These are phyloP conservation scores for Ganoderma lingzhi DNA, from an alignment of 1,284 basidiomycete genomes.

Conservation along the genomic window DNA sequence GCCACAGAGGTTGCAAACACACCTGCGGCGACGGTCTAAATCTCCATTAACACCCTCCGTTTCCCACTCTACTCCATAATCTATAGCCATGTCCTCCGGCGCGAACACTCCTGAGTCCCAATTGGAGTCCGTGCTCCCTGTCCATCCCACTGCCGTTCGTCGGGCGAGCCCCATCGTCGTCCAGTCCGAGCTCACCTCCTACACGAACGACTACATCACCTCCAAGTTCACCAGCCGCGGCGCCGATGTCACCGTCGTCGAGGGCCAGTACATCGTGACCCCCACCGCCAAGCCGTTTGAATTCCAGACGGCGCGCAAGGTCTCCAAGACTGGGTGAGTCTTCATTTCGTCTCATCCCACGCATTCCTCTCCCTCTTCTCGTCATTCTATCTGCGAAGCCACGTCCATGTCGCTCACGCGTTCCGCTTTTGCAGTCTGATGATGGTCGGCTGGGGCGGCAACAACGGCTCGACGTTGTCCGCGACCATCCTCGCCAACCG, in stretches of 20 bases:
- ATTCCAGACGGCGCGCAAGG: slow-evolving; percentile 91
- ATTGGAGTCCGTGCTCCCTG: slow-evolving; percentile 67
- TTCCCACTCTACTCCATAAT: slow-evolving; percentile 23
- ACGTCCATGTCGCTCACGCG: background rate
- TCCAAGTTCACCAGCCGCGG: slow-evolving; percentile 88
- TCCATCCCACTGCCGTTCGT: slow-evolving; percentile 89
- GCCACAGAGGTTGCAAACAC: slow-evolving; percentile 80
- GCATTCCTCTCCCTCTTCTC: background rate
- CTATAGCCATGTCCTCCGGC: slow-evolving; percentile 60
- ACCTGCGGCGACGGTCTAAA: slow-evolving; percentile 68
- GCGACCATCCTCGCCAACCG: slow-evolving; percentile 97
- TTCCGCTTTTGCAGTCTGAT: slow-evolving; percentile 72
- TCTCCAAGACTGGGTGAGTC: slow-evolving; percentile 92
- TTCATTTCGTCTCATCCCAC: slow-evolving; percentile 21
- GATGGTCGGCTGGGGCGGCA: slow-evolving; percentile 97
- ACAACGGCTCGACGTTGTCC: slow-evolving; percentile 96
- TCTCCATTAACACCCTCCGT: slow-evolving; percentile 52
- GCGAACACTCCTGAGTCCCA: slow-evolving; percentile 73
- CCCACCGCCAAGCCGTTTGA: slow-evolving; percentile 85
- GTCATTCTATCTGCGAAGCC: too few relatives aligned
- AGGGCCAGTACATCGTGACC: slow-evolving; percentile 81
- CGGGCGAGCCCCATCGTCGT: slow-evolving; percentile 83
- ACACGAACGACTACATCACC: slow-evolving; percentile 85
- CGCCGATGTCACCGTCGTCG: slow-evolving; percentile 73
- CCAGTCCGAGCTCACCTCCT: slow-evolving; percentile 84